Conservation (phyloP, 192 early-diverging fungal genomes). For the Entophlyctis luteolus region DNA sequence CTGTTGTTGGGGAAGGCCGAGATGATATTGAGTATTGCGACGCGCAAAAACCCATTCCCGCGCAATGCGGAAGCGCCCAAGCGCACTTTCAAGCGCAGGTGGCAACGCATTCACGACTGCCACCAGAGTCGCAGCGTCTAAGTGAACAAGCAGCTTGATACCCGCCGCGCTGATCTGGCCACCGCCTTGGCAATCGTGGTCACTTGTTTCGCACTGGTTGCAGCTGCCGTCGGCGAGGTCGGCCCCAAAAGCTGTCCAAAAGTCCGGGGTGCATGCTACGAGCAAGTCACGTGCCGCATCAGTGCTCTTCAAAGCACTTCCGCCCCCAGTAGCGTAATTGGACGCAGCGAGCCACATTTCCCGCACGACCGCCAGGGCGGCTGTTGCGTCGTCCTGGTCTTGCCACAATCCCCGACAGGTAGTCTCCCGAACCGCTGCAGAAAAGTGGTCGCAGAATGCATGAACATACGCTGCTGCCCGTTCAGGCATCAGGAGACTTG, state of each 20-base stretch:
- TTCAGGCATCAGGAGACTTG: background rate
- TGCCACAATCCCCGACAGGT: no score
- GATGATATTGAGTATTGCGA: background rate
- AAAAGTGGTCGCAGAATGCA: slow-evolving; percentile 11
- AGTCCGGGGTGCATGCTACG: slow-evolving; percentile 14
- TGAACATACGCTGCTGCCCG: slow-evolving; percentile 8
- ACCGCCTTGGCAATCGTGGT: background rate
- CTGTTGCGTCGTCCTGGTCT: background rate
- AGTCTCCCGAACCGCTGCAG: no score
- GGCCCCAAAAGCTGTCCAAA: slow-evolving; percentile 24
- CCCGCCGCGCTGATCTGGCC: slow-evolving; percentile 6
- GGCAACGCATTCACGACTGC: slow-evolving; percentile 24
- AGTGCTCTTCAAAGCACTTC: no score
- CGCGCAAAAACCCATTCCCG: slow-evolving; percentile 8
- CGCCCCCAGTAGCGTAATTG: no score
- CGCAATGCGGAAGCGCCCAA: slow-evolving; percentile 20
- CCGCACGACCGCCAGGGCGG: background rate
- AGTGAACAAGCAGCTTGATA: background rate
- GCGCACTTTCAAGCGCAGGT: slow-evolving; percentile 8
- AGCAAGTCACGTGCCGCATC: background rate
- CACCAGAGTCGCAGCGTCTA: slow-evolving; percentile 8
- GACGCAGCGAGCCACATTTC: slow-evolving; percentile 21
- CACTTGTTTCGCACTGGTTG: background rate
- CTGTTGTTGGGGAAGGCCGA: background rate
- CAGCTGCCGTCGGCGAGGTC: no score